Evolutionary conservation across 192 early-diverging fungal genomes (phyloP).

Genomic region (Coemansia sp.): DNA sequence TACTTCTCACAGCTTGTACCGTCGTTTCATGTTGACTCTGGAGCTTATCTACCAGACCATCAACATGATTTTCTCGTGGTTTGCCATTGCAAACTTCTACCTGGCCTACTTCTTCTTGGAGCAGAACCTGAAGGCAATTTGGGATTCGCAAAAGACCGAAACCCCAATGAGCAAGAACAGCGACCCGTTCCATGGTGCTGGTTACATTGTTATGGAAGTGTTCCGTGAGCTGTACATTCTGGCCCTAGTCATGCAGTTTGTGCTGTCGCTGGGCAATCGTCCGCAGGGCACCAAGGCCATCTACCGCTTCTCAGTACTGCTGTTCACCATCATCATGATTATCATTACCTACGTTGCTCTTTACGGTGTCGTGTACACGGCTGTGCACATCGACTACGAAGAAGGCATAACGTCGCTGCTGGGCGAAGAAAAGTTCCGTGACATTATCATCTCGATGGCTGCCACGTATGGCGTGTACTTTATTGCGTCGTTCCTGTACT

Average conservation of each 20-base stretch:
- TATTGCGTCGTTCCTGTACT: slow-evolving; percentile 70
- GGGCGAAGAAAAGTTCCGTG: slow-evolving; percentile 62
- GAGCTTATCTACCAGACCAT: slow-evolving; percentile 83
- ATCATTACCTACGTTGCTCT: slow-evolving; percentile 73
- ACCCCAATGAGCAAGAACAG: slow-evolving; percentile 44
- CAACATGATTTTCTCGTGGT: slow-evolving; percentile 86
- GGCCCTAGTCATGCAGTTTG: slow-evolving; percentile 77
- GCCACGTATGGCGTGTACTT: slow-evolving; percentile 84
- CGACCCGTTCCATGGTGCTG: slow-evolving; percentile 62
- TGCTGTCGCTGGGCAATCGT: slow-evolving; percentile 91
- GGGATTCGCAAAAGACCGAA: slow-evolving; percentile 24
- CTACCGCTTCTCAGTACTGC: slow-evolving; percentile 68
- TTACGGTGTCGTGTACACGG: slow-evolving; percentile 58
- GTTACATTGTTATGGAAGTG: slow-evolving; percentile 60
- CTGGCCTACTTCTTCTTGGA: slow-evolving; percentile 85
- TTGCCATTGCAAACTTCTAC: slow-evolving; percentile 87
- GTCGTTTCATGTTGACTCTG: slow-evolving; percentile 70
- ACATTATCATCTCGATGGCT: slow-evolving; percentile 75
- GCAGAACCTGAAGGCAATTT: slow-evolving; percentile 50
- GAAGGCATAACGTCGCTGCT: slow-evolving; percentile 47
- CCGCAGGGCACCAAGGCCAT: slow-evolving; percentile 86
- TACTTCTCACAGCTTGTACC: slow-evolving; percentile 67
- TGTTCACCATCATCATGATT: slow-evolving; percentile 89
- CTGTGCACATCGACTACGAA: slow-evolving; percentile 45
- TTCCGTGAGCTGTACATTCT: slow-evolving; percentile 77